A percentile compares a stretch with the other conserved stretches of the same genome.
phyloP scores from a whole-genome alignment of 2,329 filamentous ascomycete species.

The Fusarium palustre region DNA sequence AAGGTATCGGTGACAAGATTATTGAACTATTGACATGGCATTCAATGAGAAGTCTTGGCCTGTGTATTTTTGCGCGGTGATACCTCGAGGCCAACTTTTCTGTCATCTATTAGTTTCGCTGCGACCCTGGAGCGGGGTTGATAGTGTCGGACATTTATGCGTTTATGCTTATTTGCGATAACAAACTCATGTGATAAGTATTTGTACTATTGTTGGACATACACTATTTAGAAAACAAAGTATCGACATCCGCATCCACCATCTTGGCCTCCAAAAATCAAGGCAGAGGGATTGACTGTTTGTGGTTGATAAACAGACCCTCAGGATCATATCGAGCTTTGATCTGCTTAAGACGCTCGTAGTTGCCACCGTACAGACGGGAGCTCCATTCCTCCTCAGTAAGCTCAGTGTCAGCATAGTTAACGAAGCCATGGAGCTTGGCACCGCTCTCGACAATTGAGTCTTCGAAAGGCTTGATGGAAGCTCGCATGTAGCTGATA shows the following conservation, averaged over 20 bases:
- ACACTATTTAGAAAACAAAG: background rate
- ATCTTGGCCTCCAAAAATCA: background rate
- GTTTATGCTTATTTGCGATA: constrained; percentile 6
- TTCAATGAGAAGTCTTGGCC: background rate
- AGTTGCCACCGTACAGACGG: constrained; percentile 42
- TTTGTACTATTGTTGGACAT: constrained; percentile 4
- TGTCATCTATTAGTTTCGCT: background rate
- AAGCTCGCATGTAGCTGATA: constrained; percentile 33
- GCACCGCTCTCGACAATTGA: constrained; percentile 33
- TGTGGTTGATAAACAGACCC: constrained; percentile 39
- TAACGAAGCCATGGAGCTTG: constrained; percentile 43
- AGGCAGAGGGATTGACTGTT: constrained; percentile 39
- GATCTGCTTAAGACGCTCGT: constrained; percentile 36
- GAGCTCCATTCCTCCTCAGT: constrained; percentile 42
- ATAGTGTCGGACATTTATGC: background rate
- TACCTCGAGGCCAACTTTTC: background rate
- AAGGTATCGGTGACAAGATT: background rate
- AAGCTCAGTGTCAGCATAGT: constrained; percentile 45
- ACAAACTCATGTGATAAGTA: background rate
- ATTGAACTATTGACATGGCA: background rate
- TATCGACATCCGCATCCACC: background rate
- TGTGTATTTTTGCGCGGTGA: background rate
- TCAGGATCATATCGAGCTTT: constrained; percentile 39
- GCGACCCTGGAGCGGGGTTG: background rate
- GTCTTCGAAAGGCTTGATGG: constrained; percentile 43